These are phyloP conservation scores for Debaryomyces prosopidis DNA, from an alignment of 805 yeast species.

Conservation along the genomic window DNA sequence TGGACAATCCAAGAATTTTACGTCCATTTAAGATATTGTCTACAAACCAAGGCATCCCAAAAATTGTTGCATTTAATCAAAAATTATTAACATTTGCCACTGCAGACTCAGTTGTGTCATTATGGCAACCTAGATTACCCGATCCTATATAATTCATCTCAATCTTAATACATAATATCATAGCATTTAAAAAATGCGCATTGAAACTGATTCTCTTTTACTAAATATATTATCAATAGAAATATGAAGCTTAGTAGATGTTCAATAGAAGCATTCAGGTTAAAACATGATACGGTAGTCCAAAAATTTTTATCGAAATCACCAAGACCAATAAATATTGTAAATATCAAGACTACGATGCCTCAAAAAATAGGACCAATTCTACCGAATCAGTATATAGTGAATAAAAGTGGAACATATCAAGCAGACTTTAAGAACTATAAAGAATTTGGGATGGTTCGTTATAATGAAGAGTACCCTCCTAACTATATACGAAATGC, in stretches of 20 bases:
- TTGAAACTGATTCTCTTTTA: too few species aligned
- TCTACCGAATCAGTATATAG: neutral
- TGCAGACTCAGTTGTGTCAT: slow-evolving; percentile 49
- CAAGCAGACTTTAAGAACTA: slow-evolving; percentile 5
- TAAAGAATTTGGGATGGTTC: slow-evolving; percentile 4
- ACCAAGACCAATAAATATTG: too few species aligned
- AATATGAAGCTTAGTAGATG: too few species aligned
- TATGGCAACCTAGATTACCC: slow-evolving; percentile 35
- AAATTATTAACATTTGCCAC: slow-evolving; percentile 60
- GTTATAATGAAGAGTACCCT: neutral
- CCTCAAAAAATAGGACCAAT: neutral
- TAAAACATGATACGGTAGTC: too few species aligned
- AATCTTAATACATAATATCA: too few species aligned
- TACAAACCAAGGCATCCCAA: slow-evolving; percentile 39
- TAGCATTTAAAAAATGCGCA: too few species aligned
- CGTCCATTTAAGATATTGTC: slow-evolving; percentile 23
- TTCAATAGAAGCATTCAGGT: too few species aligned
- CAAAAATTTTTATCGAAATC: too few species aligned
- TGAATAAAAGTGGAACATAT: neutral
- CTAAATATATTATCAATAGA: too few species aligned
- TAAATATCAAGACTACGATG: too few species aligned
- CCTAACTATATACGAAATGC: slow-evolving; percentile 9
- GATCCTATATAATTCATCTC: neutral
- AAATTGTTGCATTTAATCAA: slow-evolving; percentile 61
- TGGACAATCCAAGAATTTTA: slow-evolving; percentile 19